Evolutionary conservation across 257 asterid species (phyloP), one percentile per base, ranked within the genome.

Genomic region (Capsicum pubescens): DNA sequence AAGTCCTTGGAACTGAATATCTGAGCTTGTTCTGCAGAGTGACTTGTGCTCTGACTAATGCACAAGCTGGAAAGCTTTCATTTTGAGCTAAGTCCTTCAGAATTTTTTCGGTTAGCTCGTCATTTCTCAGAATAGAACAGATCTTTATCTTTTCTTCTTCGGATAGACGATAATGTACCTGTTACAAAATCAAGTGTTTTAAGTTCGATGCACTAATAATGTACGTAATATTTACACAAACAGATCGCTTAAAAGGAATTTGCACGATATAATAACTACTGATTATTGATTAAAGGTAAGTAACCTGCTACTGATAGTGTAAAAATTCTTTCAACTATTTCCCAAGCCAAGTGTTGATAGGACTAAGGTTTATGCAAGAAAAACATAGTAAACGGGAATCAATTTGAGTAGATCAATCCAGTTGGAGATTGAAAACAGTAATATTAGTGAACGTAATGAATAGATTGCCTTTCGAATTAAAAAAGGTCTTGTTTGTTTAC

Each of bases 71-170:
- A 85, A 91, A 93, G 6, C 55, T 87, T 15, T 44, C 59, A 78
- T 91, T 88, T 12, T 72, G 79, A 19, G 90, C 87, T 21, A 88
- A 44, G 26, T 89, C 82, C 21, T 82, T 26, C 82, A 84, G 67
- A 26, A 78, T 82, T 42, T 79, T 82, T 32, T 83, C 80, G 19
- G 95, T 88, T 26, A 91, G 88, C 88, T 92, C 91, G 9, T 89
- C 91, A 76, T 79, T 78, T 36, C 86, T 87, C 84, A 93, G 86
- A 4, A 64, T 92, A n/a, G 88, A 39, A 58, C 92, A 87, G 3
- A 92, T 80, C 82, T 81, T 89, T 74, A 85, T 77, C 87, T 82
- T 93, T 80, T 90, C 93, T 70, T 91, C 95, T 78, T 87, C 90
- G 57, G 86, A 67, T 17, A 91, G 21, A 77, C 77, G 77, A 10